Base-by-base conservation (phyloP, 805 yeast genomes). In the Candida patagonica region DNA sequence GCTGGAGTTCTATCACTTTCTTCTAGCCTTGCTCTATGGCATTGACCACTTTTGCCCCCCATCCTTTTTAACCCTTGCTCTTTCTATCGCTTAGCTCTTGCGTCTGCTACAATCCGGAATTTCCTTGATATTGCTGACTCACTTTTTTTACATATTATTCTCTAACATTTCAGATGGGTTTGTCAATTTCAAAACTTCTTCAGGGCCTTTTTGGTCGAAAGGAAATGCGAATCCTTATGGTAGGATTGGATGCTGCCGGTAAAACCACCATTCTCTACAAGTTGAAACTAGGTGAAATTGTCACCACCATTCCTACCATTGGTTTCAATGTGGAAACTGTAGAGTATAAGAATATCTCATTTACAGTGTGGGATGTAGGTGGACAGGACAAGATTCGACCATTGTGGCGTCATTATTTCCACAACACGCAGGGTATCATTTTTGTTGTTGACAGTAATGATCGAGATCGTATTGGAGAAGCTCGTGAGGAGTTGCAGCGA, bases 221-320 rank as follows among this genome's bases (percentile, higher is more conserved):
- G 72, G 97, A 87, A 66, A 88, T 87, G 96, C 82, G 96, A 73
- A 87, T 87, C 60, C 79, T 87, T 67, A 87, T 87, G 96, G 96
- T 87, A 62, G 96, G 96, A 70, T 76, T 87, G 58, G 96, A 87
- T 67, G 95, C 95, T 61, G 96, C 96, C 54, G 96, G 96, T 81
- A 87, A 87, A 71, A 87, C 96, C 66, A 87, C 96, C 66, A 88
- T 87, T 62, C 75, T 87, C 60, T 87, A 87, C 71, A 87, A 87
- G 73, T 78, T 87, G 66, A 87, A 87, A 68, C 77, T 87, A 56
- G 96, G 95, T 62, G 96, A 87, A 73, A 85, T 87, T 58, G 94
- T 87, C 60, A 86, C 95, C 57, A 87, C 96, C 38, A 87, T 86
- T 60, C 96, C 96, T 67, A 87, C 96, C 52, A 86, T 87, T 66